Evolutionary conservation across 2,329 filamentous ascomycete species (phyloP).

Genomic region (Raffaelea albimanens): DNA sequence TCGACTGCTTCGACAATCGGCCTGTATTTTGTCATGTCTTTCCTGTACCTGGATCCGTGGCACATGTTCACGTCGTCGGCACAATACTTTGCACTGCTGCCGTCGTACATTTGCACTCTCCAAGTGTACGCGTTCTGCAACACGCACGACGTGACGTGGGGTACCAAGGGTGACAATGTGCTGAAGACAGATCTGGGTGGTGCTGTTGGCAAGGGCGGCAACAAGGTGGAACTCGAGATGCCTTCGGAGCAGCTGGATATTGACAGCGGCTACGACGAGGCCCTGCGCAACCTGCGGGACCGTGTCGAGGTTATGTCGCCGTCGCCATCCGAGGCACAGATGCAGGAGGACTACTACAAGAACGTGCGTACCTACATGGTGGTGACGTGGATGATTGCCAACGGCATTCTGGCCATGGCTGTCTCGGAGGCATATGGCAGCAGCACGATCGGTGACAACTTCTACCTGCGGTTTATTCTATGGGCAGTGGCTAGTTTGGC

Average conservation of each 20-base stretch:
- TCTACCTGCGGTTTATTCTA: conserved; percentile 86
- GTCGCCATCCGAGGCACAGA: conserved; percentile 60
- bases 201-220: conserved; percentile 62
- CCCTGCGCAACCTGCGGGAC: conserved; percentile 89
- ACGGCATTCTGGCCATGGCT: conserved; percentile 87
- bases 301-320: conserved; percentile 68
- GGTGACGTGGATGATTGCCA: conserved; percentile 84
- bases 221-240: conserved; percentile 90
- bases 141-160: conserved; percentile 97
- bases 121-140: conserved; percentile 99
- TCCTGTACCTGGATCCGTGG: conserved; percentile 96
- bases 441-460: conserved; percentile 66
- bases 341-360: conserved; percentile 98
- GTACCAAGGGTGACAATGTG: conserved; percentile 96
- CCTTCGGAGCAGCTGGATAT: conserved; percentile 96
- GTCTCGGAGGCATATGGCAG: conserved; percentile 77
- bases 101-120: conserved; percentile 90
- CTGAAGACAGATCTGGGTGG: conserved; percentile 86
- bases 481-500: conserved; percentile 85
- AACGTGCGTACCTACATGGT: conserved; percentile 98
- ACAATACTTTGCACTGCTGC: conserved; percentile 89
- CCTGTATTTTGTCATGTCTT: conserved; percentile 91
- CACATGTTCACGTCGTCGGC: conserved; percentile 91
- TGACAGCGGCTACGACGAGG: conserved; percentile 94
- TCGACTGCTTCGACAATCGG: conserved; percentile 83